Conservation (phyloP, 371 early-diverging fungal species). For the Syncephalastrum monosporum region DNA sequence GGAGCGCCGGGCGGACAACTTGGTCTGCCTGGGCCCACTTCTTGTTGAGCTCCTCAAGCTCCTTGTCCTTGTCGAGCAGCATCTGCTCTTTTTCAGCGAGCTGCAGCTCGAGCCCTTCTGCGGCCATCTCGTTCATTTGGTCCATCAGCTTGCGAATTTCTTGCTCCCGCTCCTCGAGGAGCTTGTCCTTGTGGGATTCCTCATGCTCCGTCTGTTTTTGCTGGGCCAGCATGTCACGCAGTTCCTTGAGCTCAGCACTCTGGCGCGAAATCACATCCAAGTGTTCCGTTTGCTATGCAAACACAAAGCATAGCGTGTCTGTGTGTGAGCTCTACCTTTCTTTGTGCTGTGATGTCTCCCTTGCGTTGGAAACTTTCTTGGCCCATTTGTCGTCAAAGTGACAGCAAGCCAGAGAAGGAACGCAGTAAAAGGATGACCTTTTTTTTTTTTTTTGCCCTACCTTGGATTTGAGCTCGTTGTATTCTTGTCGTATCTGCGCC, state of each 20-base stretch:
- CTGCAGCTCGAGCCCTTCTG: constrained; percentile 11
- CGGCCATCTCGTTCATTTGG: constrained; percentile 9
- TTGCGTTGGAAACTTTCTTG: too few relatives aligned
- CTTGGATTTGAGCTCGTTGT: constrained; percentile 41
- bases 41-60: constrained; percentile 30
- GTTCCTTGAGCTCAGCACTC: constrained; percentile 34
- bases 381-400: background rate
- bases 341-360: too few relatives aligned
- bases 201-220: constrained; percentile 7
- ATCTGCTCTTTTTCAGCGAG: constrained; percentile 37
- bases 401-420: background rate
- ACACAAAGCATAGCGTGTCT: too few relatives aligned
- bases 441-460: constrained; percentile 20
- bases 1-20: constrained; percentile 37
- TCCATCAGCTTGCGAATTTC: constrained; percentile 24
- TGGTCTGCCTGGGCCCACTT: constrained; percentile 39
- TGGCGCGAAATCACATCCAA: constrained; percentile 39
- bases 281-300: constrained; percentile 33
- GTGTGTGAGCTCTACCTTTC: too few relatives aligned
- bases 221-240: constrained; percentile 20
- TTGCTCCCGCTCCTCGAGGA: constrained; percentile 25
- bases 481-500: constrained; percentile 41
- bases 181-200: background rate
- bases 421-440: background rate
- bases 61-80: constrained; percentile 24